Evolutionary conservation across 2,329 filamentous ascomycete species (phyloP).

Genomic region (Penicillium sp.): DNA sequence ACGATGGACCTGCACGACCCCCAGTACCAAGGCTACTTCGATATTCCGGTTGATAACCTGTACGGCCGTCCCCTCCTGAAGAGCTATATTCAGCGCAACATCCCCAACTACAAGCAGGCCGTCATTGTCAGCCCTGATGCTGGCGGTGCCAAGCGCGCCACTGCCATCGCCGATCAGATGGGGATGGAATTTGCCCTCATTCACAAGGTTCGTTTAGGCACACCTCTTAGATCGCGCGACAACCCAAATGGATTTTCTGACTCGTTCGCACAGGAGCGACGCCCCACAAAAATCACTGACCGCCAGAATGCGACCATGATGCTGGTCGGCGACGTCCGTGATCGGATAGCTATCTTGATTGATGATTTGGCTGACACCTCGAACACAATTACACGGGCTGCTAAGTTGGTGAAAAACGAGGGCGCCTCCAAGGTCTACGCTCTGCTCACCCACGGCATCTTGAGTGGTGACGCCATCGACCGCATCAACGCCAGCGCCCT

Average conservation of each 20-base stretch:
- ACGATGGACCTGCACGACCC: slow-evolving; percentile 97
- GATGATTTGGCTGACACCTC: slow-evolving; percentile 95
- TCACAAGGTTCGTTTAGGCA: slow-evolving; percentile 70
- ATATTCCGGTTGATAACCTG: slow-evolving; percentile 96
- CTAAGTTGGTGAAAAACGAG: slow-evolving; percentile 94
- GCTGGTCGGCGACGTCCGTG: slow-evolving; percentile 81
- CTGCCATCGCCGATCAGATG: slow-evolving; percentile 87
- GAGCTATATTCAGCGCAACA: slow-evolving; percentile 72
- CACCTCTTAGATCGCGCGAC: too few relatives aligned
- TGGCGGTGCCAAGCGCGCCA: slow-evolving; percentile 92
- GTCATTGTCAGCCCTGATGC: slow-evolving; percentile 96
- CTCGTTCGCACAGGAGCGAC: slow-evolving; percentile 65
- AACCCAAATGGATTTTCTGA: slow-evolving; percentile 11
- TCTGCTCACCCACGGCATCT: slow-evolving; percentile 87
- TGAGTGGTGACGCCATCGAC: slow-evolving; percentile 91
- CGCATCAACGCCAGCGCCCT: slow-evolving; percentile 90
- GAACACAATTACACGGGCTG: slow-evolving; percentile 94
- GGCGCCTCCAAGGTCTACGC: slow-evolving; percentile 86
- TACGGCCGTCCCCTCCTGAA: slow-evolving; percentile 64
- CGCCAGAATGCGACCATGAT: slow-evolving; percentile 84
- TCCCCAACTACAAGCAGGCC: slow-evolving; percentile 78
- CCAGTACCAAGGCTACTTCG: slow-evolving; percentile 98
- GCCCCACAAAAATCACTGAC: slow-evolving; percentile 82
- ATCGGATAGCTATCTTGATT: slow-evolving; percentile 81
- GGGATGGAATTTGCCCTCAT: slow-evolving; percentile 96